phyloP scores from a whole-genome alignment of 208 protist genomes.

The Leishmania tropica region DNA sequence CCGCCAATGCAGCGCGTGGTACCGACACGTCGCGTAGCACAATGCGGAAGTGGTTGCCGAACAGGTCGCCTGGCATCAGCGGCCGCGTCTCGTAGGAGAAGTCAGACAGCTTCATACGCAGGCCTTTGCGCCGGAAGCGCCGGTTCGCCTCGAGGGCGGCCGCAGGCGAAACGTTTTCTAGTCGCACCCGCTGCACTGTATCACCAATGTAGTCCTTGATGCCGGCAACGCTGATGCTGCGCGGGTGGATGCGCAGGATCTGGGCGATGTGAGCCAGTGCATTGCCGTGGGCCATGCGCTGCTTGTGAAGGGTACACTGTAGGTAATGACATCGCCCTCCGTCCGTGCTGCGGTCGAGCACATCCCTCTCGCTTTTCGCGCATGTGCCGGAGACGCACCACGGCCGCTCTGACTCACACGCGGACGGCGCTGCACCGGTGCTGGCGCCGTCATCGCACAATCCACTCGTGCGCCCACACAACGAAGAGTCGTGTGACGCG shows the following conservation, averaged over 20 bases:
- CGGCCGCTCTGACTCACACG: background rate
- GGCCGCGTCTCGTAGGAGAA: slow-evolving; percentile 79
- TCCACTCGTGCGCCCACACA: background rate
- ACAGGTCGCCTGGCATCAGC: slow-evolving; percentile 69
- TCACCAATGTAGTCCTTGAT: slow-evolving; percentile 92
- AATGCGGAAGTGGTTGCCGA: slow-evolving; percentile 85
- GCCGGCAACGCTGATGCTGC: slow-evolving; percentile 73
- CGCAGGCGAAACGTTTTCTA: slow-evolving; percentile 70
- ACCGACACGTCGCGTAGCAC: slow-evolving; percentile 78
- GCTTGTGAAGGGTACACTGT: slow-evolving; percentile 83
- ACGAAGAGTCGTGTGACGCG: background rate
- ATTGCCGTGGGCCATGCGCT: slow-evolving; percentile 75
- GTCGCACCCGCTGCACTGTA: slow-evolving; percentile 78
- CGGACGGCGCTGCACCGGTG: background rate
- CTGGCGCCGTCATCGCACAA: background rate
- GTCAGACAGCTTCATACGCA: slow-evolving; percentile 68
- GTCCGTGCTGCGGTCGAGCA: background rate
- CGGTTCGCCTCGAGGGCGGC: slow-evolving; percentile 65
- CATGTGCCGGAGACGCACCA: background rate
- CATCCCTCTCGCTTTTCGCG: background rate
- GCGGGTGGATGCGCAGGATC: slow-evolving; percentile 78
- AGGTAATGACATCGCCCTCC: slow-evolving; percentile 33
- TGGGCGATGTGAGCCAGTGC: slow-evolving; percentile 67
- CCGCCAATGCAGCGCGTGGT: slow-evolving; percentile 38
- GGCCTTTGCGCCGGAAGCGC: slow-evolving; percentile 39